A percentile compares a stretch with the other conserved stretches of the same genome.
Conservation (phyloP, 768 basidiomycete species). For the Aureoboletus auriporus region DNA sequence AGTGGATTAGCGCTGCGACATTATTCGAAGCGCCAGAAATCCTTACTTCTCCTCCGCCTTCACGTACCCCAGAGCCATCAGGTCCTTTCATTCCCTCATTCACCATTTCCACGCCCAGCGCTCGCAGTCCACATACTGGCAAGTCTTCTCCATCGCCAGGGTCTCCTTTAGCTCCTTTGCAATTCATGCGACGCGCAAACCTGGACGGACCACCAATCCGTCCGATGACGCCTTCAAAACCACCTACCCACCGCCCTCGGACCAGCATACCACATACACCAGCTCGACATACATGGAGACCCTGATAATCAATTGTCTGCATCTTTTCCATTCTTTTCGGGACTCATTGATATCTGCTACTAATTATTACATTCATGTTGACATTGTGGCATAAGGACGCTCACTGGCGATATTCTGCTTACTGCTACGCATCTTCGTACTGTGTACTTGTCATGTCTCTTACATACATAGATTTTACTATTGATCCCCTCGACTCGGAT, state of each 20-base stretch:
- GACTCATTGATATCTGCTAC: constrained; percentile 14
- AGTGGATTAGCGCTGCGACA: constrained; percentile 80
- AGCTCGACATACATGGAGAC: constrained; percentile 61
- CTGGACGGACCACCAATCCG: constrained; percentile 48
- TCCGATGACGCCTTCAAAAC: constrained; percentile 65
- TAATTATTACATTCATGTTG: constrained; percentile 31
- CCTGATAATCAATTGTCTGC: constrained; percentile 35
- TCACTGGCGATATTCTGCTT: constrained; percentile 19
- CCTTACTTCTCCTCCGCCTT: constrained; percentile 35
- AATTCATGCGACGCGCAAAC: constrained; percentile 82
- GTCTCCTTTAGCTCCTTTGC: constrained; percentile 75
- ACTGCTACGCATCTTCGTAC: constrained; percentile 18
- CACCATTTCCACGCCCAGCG: constrained; percentile 48
- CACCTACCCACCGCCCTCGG: constrained; percentile 42
- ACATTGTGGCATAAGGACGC: constrained; percentile 24
- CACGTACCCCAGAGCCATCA: constrained; percentile 67
- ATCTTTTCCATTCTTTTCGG: constrained; percentile 13
- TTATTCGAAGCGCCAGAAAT: constrained; percentile 54
- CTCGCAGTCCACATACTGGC: constrained; percentile 42
- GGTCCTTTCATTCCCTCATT: constrained; percentile 61
- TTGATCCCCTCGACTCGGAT: background rate
- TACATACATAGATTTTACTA: constrained; percentile 14
- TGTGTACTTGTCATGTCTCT: constrained; percentile 25
- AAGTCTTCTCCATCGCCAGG: constrained; percentile 57
- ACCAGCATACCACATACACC: constrained; percentile 42